Conservation (phyloP, 1,284 basidiomycete species). For the Phellopilus nigrolimitatus region DNA sequence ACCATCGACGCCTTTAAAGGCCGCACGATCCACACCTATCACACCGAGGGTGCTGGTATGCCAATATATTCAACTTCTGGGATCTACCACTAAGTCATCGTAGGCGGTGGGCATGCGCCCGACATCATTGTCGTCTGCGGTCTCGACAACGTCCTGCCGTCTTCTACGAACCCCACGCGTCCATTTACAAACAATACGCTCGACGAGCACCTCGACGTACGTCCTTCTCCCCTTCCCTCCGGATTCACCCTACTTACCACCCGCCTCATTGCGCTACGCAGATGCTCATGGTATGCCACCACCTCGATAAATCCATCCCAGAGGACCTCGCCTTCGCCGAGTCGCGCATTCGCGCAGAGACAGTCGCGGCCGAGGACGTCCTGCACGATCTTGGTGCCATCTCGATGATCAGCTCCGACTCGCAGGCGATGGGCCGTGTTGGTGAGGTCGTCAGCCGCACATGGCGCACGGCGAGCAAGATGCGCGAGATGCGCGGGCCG, state of each 20-base stretch:
- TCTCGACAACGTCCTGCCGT: slow-evolving; percentile 88
- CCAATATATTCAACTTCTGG: slow-evolving; percentile 11
- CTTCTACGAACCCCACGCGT: slow-evolving; percentile 95
- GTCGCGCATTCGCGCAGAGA: slow-evolving; percentile 95
- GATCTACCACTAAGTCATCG: neutral
- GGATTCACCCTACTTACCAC: neutral
- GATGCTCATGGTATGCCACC: slow-evolving; percentile 98
- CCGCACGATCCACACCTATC: slow-evolving; percentile 97
- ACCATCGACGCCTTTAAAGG: slow-evolving; percentile 90
- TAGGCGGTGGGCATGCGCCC: slow-evolving; percentile 93
- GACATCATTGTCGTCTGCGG: slow-evolving; percentile 97
- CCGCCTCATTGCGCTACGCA: slow-evolving; percentile 30
- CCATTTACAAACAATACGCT: slow-evolving; percentile 92
- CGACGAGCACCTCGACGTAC: slow-evolving; percentile 94
- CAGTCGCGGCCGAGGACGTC: slow-evolving; percentile 96
- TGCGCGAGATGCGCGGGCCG: slow-evolving; percentile 79
- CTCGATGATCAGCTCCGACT: slow-evolving; percentile 93
- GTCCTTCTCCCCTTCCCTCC: slow-evolving; percentile 25
- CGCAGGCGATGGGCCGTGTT: slow-evolving; percentile 97
- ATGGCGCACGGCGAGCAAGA: slow-evolving; percentile 97
- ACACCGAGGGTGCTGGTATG: slow-evolving; percentile 87
- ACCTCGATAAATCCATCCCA: slow-evolving; percentile 81
- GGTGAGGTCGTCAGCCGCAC: slow-evolving; percentile 93
- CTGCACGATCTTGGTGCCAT: slow-evolving; percentile 94
- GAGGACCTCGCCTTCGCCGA: slow-evolving; percentile 98